Conservation (phyloP, 345 rosid species). For the Heritiera fomes region DNA sequence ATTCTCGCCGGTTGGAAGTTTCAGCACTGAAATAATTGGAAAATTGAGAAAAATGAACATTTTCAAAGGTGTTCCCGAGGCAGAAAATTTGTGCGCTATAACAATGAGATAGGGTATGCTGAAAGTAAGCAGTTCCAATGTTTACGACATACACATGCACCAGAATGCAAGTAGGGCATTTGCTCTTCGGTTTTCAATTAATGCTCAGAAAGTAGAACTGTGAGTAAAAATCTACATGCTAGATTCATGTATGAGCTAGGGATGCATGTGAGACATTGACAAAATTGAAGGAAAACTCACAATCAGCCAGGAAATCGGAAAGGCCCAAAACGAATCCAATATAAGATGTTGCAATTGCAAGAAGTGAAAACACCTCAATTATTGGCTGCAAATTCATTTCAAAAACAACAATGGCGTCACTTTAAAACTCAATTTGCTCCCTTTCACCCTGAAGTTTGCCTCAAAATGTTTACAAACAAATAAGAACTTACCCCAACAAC, state of each 20-base stretch:
- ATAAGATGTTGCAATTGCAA: conserved; percentile 89
- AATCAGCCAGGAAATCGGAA: conserved; percentile 82
- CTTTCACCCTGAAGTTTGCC: conserved; percentile 10
- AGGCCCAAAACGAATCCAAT: conserved; percentile 91
- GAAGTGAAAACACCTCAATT: conserved; percentile 74
- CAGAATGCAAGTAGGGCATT: neutral
- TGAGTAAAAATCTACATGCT: neutral
- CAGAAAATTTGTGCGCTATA: neutral
- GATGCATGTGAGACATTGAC: neutral
- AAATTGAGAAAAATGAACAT: neutral
- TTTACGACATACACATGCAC: neutral
- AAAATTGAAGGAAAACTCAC: conserved; percentile 46
- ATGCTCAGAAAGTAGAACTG: neutral
- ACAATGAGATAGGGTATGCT: neutral
- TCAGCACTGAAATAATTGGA: conserved; percentile 51
- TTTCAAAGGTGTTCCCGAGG: neutral
- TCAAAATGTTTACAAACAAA: neutral
- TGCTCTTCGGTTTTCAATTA: neutral
- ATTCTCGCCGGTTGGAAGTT: conserved; percentile 59
- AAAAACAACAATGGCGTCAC: conserved; percentile 20
- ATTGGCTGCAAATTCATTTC: conserved; percentile 59
- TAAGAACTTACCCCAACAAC: conserved; percentile 68
- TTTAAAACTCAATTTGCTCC: conserved; percentile 1
- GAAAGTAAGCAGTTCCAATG: neutral
- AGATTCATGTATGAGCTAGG: neutral